Base-by-base conservation (phyloP, 2,329 filamentous ascomycete species). In the Sclerotinia trifoliorum region DNA sequence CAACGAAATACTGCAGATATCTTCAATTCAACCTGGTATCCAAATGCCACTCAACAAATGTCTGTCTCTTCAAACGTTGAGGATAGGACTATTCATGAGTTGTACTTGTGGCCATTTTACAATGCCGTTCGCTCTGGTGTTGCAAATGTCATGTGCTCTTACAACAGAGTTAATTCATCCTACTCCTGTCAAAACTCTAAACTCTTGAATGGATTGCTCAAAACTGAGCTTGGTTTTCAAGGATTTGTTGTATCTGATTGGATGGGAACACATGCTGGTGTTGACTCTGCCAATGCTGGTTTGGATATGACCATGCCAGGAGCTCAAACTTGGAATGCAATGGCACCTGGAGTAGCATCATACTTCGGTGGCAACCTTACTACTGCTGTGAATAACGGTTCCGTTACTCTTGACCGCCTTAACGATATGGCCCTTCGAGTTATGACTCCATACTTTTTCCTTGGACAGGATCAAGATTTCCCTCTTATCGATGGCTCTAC, bases 101-200 rank as follows among this genome's bases (percentile, higher is more conserved):
- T 96, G 0, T 96, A 96, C 75, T 83, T 89, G 0, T 96, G 92
- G 92, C 93, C 93, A 0, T 96, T 96, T 77, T 89, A 88, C 7
- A 90, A 96, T 72, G 90, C 88, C 21, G 83, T 96, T 24, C 86
- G 85, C 67, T 91, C 90, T 4, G 91, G 92, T n/a, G 91, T 93
- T 0, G 91, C 86, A 0, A 86, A 86, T 7, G 84, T 94, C 62
- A 96, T 89, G 87, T 88, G 87, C 78, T 87, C 89, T 0, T 82
- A 81, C 71, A 79, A 81, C 73, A 70, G 79, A 67, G 73, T 85
- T 66, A 84, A 85, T 72, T 80, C 81, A 44, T 81, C 80, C 0
- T 85, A 82, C 71, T 78, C 80, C 5, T 85, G 84, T 74, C 80
- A 83, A 71, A 85, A 83, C 73, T 80, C 80, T 62, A 79, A 83